Base-by-base conservation (phyloP, 1,139 yeast genomes). In the Geotrichum armillariae region DNA sequence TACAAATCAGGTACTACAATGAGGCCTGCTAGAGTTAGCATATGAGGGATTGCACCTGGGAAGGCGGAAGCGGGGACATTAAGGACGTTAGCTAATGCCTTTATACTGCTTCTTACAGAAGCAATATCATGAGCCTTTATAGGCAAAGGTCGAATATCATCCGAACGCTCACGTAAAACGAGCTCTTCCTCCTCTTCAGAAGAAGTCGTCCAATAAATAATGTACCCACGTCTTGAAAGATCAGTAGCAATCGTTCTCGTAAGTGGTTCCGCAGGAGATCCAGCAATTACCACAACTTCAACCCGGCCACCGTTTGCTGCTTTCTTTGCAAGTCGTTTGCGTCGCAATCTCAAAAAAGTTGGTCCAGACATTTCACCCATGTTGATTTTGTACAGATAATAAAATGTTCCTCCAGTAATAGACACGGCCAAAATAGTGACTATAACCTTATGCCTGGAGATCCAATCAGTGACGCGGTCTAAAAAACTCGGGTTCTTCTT, bases 251-350 rank as follows among this genome's bases (percentile, higher is more conserved):
- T 71, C 43, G 83, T 72, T 52, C 89, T 73, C 0, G 89, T 82
- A 55, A 87, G 69, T 1, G 91, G 90, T 56, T 86, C 94, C 0
- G 81, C 76, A 1, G 93, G 91, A 2, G 91, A 83, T 1, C 95
- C 95, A 1, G 88, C 76, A 4, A 88, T 70, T 25, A 88, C 71
- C 0, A 87, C 79, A 5, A 85, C 93, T 59, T 87, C 94, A 53
- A 78, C 76, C 40, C 95, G 70, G 2, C 88, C 87, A 0, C 94
- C 95, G 57, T 83, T 83, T 7, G 77, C 59, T 33, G 87, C 71
- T 53, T 81, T 76, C 4, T 76, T 74, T 0, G 90, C 95, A 53
- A 83, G 71, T 60, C 95, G 71, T 43, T 56, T 50, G 38, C 44
- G 53, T 12, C 21, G 41, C 20, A 37, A 35, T 27, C 43, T 52